Evolutionary conservation across 768 basidiomycete genomes (phyloP).

Genomic region (Amanita exitialis): DNA sequence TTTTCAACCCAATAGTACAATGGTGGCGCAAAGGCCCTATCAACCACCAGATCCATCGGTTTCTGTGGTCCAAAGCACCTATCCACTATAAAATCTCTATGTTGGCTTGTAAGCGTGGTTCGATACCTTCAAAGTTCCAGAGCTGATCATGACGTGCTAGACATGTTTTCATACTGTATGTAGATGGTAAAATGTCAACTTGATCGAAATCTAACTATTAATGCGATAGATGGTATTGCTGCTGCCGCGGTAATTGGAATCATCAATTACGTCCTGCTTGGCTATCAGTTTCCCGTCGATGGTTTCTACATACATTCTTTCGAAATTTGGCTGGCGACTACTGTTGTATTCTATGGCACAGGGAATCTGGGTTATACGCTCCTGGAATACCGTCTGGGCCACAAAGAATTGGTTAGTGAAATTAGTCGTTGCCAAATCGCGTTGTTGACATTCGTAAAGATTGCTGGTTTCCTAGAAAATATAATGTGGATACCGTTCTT

Average conservation of each 20-base stretch:
- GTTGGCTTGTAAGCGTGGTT: constrained; percentile 43
- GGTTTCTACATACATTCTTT: constrained; percentile 72
- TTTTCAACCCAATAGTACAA: constrained; percentile 72
- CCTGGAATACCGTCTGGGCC: constrained; percentile 63
- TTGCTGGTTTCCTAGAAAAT: constrained; percentile 44
- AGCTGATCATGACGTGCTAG: constrained; percentile 13
- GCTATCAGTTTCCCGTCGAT: constrained; percentile 64
- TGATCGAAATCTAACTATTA: neutral
- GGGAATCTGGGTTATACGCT: constrained; percentile 66
- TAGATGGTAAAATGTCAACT: neutral
- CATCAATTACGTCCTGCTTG: constrained; percentile 68
- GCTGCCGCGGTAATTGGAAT: constrained; percentile 55
- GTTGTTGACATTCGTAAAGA: constrained; percentile 15
- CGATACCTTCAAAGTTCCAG: constrained; percentile 2
- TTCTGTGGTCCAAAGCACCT: constrained; percentile 68
- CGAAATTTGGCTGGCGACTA: constrained; percentile 72
- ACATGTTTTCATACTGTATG: constrained; percentile 48
- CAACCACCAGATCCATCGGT: constrained; percentile 60
- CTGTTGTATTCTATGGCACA: constrained; percentile 67
- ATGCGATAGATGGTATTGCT: constrained; percentile 45
- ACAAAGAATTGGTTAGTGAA: constrained; percentile 32
- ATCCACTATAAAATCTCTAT: constrained; percentile 78
- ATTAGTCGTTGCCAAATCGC: constrained; percentile 5
- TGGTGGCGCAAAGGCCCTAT: constrained; percentile 79
- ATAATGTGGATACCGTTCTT: constrained; percentile 68